Percentiles rank a stretch among this genome's conserved stretches.
Conservation (phyloP, 2,329 filamentous ascomycete genomes). For the Byssochlamys sp. region DNA sequence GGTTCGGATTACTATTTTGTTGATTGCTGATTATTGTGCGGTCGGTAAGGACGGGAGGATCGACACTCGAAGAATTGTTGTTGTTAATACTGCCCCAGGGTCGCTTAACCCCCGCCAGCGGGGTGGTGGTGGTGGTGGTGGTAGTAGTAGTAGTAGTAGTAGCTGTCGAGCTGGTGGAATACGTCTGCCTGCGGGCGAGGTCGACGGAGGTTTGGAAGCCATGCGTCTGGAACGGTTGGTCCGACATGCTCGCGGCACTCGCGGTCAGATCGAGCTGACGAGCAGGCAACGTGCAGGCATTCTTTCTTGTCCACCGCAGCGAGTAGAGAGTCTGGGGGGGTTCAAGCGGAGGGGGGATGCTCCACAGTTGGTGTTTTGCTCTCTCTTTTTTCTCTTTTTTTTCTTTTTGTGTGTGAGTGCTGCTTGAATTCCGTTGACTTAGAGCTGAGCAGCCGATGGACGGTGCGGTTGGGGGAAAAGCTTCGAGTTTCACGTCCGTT, state of each 20-base stretch:
- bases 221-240: constrained; percentile 37
- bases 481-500: too few relatives aligned
- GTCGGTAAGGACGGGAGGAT: neutral
- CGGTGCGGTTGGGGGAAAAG: too few relatives aligned
- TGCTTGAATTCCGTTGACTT: neutral
- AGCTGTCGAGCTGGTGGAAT: constrained; percentile 6
- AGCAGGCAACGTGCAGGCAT: neutral
- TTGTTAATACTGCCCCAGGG: constrained; percentile 6
- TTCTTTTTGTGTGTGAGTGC: neutral
- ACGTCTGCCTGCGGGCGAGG: constrained; percentile 30
- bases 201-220: constrained; percentile 43
- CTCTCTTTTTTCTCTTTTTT: neutral
- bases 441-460: neutral
- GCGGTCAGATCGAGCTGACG: neutral
- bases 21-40: neutral
- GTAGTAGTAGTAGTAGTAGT: neutral
- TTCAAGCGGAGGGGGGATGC: neutral
- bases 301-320: neutral
- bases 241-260: constrained; percentile 16
- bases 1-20: neutral
- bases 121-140: constrained; percentile 18
- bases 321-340: neutral
- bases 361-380: neutral
- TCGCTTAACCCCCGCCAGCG: constrained; percentile 45
- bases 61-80: neutral